Conservation (phyloP, 345 rosid genomes). For the Triadica sebifera region DNA sequence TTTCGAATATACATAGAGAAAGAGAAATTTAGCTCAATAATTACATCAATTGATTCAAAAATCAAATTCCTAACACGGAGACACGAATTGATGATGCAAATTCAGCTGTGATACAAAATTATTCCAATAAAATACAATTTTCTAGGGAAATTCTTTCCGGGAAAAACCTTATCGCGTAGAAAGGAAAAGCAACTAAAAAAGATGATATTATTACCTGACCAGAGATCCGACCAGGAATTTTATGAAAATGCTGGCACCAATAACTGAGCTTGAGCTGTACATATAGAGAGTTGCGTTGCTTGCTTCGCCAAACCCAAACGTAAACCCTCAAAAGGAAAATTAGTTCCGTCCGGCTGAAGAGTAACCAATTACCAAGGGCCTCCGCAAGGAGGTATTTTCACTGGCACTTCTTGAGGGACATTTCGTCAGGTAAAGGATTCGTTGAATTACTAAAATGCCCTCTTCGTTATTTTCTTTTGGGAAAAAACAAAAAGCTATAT, state of each 20-base stretch:
- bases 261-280: not conserved
- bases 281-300: not conserved
- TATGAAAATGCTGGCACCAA: not conserved
- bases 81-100: not conserved
- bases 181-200: not conserved
- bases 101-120: not conserved
- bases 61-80: not conserved
- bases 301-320: not conserved
- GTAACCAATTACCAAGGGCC: too few relatives aligned
- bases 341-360: not conserved
- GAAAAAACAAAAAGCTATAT: too few relatives aligned
- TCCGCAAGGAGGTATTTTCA: too few relatives aligned
- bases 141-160: not conserved
- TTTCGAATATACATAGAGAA: not conserved
- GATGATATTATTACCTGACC: constrained; percentile 8
- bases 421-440: too few relatives aligned
- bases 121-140: not conserved
- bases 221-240: constrained; percentile 19
- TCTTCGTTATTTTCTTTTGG: too few relatives aligned
- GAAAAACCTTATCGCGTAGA: not conserved
- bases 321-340: constrained; percentile 9
- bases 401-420: too few relatives aligned
- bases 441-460: too few relatives aligned
- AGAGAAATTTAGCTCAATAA: not conserved
- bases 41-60: not conserved